Conservation (phyloP, 148 eudicot species). For the Cornus kousa region DNA sequence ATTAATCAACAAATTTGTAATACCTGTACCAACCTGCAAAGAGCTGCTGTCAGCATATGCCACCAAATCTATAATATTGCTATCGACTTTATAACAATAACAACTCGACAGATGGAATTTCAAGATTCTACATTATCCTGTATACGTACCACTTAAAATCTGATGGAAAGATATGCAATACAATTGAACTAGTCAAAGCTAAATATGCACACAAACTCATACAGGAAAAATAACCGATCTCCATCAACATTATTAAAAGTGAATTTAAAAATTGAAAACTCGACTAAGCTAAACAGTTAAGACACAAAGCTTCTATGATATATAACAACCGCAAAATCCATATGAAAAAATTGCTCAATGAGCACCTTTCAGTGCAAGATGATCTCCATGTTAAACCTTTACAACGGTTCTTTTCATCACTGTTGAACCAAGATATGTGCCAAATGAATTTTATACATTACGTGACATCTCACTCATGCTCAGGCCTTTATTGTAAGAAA, state of each 20-base stretch:
- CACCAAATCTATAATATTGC: neutral
- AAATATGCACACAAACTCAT: no score
- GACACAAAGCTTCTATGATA: neutral
- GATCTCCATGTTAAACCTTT: neutral
- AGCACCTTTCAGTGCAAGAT: neutral
- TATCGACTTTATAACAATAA: slow-evolving; percentile 4
- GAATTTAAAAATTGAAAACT: no score
- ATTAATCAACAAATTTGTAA: slow-evolving; percentile 66
- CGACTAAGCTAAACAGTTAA: no score
- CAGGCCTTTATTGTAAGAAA: neutral
- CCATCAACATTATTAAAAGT: neutral
- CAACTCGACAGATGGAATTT: neutral
- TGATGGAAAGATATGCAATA: neutral
- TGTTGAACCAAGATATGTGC: neutral
- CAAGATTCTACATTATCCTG: no score
- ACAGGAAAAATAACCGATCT: no score
- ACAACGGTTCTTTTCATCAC: no score
- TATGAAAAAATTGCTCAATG: neutral
- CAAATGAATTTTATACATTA: neutral
- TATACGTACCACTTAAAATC: no score
- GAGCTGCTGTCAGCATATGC: slow-evolving; percentile 4
- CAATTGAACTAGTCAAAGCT: neutral
- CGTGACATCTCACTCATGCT: neutral
- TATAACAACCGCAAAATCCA: neutral
- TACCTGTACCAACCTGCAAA: slow-evolving; percentile 76